A percentile compares a stretch with the other conserved stretches of the same genome.
These are phyloP conservation scores for Globisporangium radiosum DNA, from an alignment of 352 stramenopile species.

Conservation along the genomic window DNA sequence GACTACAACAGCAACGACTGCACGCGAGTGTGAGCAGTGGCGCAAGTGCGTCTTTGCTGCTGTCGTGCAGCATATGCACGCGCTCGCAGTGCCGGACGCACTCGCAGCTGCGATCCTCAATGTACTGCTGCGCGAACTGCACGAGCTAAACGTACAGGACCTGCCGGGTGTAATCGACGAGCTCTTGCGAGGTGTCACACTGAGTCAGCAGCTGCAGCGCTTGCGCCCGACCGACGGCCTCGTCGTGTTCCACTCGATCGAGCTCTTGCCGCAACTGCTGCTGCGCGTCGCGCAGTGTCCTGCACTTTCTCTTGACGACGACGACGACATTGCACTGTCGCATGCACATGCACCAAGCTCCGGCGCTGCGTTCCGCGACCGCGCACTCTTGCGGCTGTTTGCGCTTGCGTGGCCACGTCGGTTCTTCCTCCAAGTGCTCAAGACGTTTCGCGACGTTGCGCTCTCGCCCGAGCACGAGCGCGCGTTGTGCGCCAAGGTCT, in stretches of 20 bases:
- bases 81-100: conserved; percentile 16
- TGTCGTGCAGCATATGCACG: conserved; percentile 23
- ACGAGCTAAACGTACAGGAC: conserved; percentile 23
- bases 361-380: conserved; percentile 22
- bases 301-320: conserved; percentile 16
- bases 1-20: background rate
- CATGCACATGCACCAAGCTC: conserved; percentile 16
- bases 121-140: conserved; percentile 29
- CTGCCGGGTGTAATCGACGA: conserved; percentile 24
- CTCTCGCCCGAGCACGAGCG: conserved; percentile 26
- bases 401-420: conserved; percentile 29
- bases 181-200: conserved; percentile 22
- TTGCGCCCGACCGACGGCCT: conserved; percentile 15
- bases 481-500: conserved; percentile 34
- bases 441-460: conserved; percentile 36
- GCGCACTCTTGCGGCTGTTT: conserved; percentile 25
- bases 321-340: background rate
- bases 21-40: conserved; percentile 17
- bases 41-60: conserved; percentile 18
- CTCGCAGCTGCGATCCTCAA: conserved; percentile 14
- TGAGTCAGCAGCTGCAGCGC: conserved; percentile 20
- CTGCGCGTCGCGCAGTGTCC: conserved; percentile 25
- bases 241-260: conserved; percentile 32
- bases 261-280: conserved; percentile 37
- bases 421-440: conserved; percentile 46